A percentile compares a stretch with the other conserved stretches of the same genome.
These are phyloP conservation scores for Lycium ferocissimum DNA, from an alignment of 257 asterid species.

Conservation along the genomic window DNA sequence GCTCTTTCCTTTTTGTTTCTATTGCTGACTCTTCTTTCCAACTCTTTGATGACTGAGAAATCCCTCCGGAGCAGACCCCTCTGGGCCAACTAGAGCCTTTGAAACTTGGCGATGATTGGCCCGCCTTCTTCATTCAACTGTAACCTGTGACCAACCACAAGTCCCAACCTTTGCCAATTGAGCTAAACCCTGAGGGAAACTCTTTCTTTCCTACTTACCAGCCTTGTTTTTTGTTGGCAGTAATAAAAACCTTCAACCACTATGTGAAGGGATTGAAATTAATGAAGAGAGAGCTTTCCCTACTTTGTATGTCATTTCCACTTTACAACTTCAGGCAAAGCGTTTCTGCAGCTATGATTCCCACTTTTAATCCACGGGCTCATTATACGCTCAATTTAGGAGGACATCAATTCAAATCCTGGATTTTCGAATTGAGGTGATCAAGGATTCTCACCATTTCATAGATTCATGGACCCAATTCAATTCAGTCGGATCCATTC, in stretches of 20 bases:
- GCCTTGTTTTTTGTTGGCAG: background rate
- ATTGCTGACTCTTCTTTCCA: background rate
- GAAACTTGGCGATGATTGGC: no score
- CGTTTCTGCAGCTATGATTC: background rate
- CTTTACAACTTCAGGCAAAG: constrained; percentile 9
- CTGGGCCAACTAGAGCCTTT: no score
- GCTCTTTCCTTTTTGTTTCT: background rate
- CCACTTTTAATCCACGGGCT: background rate
- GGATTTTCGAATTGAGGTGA: background rate
- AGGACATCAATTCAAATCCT: background rate
- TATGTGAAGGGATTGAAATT: background rate
- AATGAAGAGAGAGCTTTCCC: background rate
- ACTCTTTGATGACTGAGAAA: no score
- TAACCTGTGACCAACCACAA: no score
- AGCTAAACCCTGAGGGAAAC: no score
- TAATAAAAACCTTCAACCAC: background rate
- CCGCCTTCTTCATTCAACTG: no score
- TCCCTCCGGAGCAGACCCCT: no score
- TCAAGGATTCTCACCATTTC: background rate
- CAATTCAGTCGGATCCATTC: background rate
- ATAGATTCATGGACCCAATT: background rate
- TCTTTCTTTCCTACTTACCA: background rate
- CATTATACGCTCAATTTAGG: background rate
- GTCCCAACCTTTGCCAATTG: no score
- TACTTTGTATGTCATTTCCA: background rate